These are phyloP conservation scores for Penicillium sp. DNA, from an alignment of 2,329 filamentous ascomycete species.

Conservation along the genomic window DNA sequence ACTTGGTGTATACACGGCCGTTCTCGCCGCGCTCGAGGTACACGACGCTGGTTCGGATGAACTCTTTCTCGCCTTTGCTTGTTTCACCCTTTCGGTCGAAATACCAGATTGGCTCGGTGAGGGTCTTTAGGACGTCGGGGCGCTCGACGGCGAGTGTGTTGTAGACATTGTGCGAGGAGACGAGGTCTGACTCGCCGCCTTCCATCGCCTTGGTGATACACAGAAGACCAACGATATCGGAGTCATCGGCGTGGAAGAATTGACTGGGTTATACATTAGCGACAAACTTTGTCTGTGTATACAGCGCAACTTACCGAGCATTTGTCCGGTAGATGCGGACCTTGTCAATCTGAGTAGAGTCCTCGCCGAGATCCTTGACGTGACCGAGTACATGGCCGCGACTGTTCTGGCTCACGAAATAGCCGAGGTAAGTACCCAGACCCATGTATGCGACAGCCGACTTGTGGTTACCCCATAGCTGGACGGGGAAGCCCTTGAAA, in stretches of 20 bases:
- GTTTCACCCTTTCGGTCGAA: slow-evolving; percentile 89
- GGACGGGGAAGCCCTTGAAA: slow-evolving; percentile 80
- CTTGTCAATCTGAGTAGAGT: slow-evolving; percentile 76
- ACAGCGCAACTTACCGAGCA: slow-evolving; percentile 54
- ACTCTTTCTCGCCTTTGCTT: slow-evolving; percentile 71
- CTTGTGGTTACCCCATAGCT: slow-evolving; percentile 74
- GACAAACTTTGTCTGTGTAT: background rate
- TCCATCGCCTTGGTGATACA: slow-evolving; percentile 76
- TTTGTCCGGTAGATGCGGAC: slow-evolving; percentile 90
- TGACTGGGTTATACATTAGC: slow-evolving; percentile 49
- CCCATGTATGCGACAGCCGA: slow-evolving; percentile 90
- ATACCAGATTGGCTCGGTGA: slow-evolving; percentile 82
- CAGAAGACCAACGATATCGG: slow-evolving; percentile 78
- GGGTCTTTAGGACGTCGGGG: slow-evolving; percentile 73
- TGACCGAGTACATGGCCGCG: slow-evolving; percentile 83
- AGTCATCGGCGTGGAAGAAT: slow-evolving; percentile 83
- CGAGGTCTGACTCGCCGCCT: slow-evolving; percentile 82
- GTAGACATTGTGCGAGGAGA: slow-evolving; percentile 76
- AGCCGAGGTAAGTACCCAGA: slow-evolving; percentile 78
- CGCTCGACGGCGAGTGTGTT: slow-evolving; percentile 73
- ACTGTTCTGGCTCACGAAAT: slow-evolving; percentile 84
- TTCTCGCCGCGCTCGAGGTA: slow-evolving; percentile 71
- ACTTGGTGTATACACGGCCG: slow-evolving; percentile 73
- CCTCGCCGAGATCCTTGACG: slow-evolving; percentile 84
- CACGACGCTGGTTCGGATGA: slow-evolving; percentile 69